Evolutionary conservation across 2,329 filamentous ascomycete genomes (phyloP), one percentile per base, ranked within the genome.

Genomic region (Fusarium sp.): DNA sequence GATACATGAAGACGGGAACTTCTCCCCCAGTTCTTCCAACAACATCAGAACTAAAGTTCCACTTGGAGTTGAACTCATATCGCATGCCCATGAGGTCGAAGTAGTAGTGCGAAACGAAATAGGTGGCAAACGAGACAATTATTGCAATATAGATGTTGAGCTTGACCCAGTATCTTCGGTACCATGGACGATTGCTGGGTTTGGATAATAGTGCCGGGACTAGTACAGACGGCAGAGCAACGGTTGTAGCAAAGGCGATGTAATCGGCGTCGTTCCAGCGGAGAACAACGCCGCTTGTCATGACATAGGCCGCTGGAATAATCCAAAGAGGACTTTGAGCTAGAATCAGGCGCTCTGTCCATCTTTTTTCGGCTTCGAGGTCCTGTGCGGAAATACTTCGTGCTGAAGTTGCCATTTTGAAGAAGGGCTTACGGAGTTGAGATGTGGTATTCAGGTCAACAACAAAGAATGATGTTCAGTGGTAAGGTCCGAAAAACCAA

Each of bases 21-120:
- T 61, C 21, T 2, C 45, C 45, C 0, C 58, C 58, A 1, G 24
- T 53, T 11, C 45, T 33, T 3, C 58, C 58, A 6, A 33, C 58
- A 40, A 62, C 56, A 7, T 15, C 8, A 13, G 58, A 62, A 13
- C 33, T 53, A 24, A 62, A 61, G 22, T 61, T 61, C n/a, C 47
- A 34, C 13, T 24, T 45, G 15, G 14, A 38, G 8, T 43, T 50
- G 15, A 62, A 62, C 24, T 24, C 38, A 15, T 62, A 62, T 17
- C 58, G 10, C 58, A 62, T 62, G 0, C 58, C 45, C 56, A 62
- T 62, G 1, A 62, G 56, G 51, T 62, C 58, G 7, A 61, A 62
- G 45, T 61, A 62, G 26, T 62, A 62, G 31, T 62, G 58, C 0
- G 56, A 53, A 15, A 50, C 40, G 10, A 62, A 62, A 7, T 53